Evolutionary conservation across 768 basidiomycete genomes (phyloP).

Genomic region (Russula ochroleuca): DNA sequence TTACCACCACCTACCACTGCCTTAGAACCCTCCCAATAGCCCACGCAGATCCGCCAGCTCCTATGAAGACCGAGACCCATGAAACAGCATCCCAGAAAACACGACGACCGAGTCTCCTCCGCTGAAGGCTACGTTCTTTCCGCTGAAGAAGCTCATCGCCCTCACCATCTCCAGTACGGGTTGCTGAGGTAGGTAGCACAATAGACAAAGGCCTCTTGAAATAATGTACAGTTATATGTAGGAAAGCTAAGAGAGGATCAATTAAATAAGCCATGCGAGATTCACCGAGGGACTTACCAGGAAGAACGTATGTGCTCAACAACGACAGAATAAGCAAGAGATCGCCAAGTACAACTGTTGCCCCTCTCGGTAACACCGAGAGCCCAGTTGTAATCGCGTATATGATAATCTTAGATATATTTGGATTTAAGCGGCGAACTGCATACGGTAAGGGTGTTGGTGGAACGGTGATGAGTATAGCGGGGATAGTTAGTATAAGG

Average conservation of each 20-base stretch:
- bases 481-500: constrained; percentile 57
- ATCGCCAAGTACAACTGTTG: constrained; percentile 45
- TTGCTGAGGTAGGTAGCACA: constrained; percentile 50
- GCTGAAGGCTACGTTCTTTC: constrained; percentile 83
- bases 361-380: constrained; percentile 42
- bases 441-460: constrained; percentile 46
- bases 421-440: constrained; percentile 42
- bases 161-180: constrained; percentile 14
- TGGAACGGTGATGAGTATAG: constrained; percentile 53
- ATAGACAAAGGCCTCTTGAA: constrained; percentile 82
- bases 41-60: constrained; percentile 55
- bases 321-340: constrained; percentile 49
- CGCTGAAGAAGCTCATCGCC: constrained; percentile 72
- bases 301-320: constrained; percentile 56
- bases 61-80: constrained; percentile 66
- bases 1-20: constrained; percentile 61
- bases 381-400: constrained; percentile 43
- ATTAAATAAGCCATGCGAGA: background rate
- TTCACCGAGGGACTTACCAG: constrained; percentile 40
- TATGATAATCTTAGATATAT: constrained; percentile 44
- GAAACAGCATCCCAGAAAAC: constrained; percentile 82
- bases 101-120: constrained; percentile 62
- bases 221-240: constrained; percentile 80
- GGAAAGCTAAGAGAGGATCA: constrained; percentile 44
- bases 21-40: constrained; percentile 47